Evolutionary conservation across 129 eudicot species (phyloP).

Genomic region (Silybum marianum): DNA sequence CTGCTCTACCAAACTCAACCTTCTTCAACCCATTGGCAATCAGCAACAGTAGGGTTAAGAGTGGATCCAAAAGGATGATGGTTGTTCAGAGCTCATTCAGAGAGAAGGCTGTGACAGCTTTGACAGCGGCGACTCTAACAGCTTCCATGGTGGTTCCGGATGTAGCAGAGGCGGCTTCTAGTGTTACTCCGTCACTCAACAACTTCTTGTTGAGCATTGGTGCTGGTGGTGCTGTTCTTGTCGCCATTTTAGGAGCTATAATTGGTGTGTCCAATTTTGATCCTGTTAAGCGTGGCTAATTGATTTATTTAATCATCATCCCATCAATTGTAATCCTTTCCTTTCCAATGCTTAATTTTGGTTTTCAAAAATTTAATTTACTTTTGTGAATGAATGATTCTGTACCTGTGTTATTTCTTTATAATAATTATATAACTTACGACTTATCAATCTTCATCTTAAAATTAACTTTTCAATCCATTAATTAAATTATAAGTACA

Average conservation of each 20-base stretch:
- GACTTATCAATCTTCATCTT: no score
- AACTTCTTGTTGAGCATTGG: constrained; percentile 87
- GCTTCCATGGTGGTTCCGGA: constrained; percentile 87
- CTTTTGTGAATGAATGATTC: background rate
- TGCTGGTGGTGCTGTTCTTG: constrained; percentile 75
- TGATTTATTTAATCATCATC: background rate
- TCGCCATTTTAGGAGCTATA: constrained; percentile 57
- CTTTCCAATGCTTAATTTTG: background rate
- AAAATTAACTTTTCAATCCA: no score
- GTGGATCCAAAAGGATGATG: constrained; percentile 26
- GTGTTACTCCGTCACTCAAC: constrained; percentile 73
- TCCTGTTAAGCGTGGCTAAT: constrained; percentile 75
- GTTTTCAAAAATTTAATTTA: background rate
- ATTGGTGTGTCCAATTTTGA: constrained; percentile 82
- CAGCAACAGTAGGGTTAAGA: background rate
- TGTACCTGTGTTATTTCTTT: background rate
- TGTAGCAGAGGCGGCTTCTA: constrained; percentile 78
- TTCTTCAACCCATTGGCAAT: constrained; percentile 48
- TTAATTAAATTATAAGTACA: no score
- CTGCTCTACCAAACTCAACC: constrained; percentile 21
- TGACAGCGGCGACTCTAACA: constrained; percentile 78
- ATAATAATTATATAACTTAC: background rate
- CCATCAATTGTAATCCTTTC: background rate
- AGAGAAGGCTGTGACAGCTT: constrained; percentile 72
- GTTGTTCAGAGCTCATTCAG: constrained; percentile 63